Evolutionary conservation across 148 eudicot species (phyloP), one percentile per base, ranked within the genome.

Genomic region (Fagopyrum tataricum): DNA sequence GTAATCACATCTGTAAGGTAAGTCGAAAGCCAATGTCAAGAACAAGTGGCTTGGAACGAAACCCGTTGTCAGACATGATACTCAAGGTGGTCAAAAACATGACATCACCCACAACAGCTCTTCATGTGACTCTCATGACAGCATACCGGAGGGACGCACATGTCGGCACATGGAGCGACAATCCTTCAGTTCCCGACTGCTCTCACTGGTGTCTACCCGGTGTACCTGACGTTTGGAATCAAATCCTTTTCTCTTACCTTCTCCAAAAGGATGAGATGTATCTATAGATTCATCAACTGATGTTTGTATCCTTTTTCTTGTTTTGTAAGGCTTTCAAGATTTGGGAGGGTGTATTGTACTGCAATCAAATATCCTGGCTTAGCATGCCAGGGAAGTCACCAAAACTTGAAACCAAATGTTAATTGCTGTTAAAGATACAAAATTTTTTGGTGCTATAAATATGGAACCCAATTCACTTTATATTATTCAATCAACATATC

Each of bases 161-260:
- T 74, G 90, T 93, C 17, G 98, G 98, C 31, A 79, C 81, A 14
- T 90, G 89, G 89, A 84, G 90, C 61, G 96, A 90, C 73, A 83
- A 84, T 47, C 96, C 93, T 42, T 78, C 81, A 21, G 85, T 93
- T 42, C 88, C 85, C 21, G 98, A 93, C 78, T 93, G 96, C 64
- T 86, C 96, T 79, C 96, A 93, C 55, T 93, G 93, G 93, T 93
- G 98, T 73, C 81, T 93, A 44, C 98, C 98, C 67, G 98, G 98
- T 43, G 78, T 90, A 48, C 98, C 98, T 41, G 98, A 93, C 82
- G 82, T 71, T 76, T 93, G 96, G 98, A 93, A 93, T 79, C 96
- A 93, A 77, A 78, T 93, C 23, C 77, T 93, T 15, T 83, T 93
- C 83, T 77, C 88, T 6, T 82, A 83, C 78, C 81, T 92, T 48